These are phyloP conservation scores for Trichoderma virens DNA, from an alignment of 495 filamentous ascomycete species.

Conservation along the genomic window DNA sequence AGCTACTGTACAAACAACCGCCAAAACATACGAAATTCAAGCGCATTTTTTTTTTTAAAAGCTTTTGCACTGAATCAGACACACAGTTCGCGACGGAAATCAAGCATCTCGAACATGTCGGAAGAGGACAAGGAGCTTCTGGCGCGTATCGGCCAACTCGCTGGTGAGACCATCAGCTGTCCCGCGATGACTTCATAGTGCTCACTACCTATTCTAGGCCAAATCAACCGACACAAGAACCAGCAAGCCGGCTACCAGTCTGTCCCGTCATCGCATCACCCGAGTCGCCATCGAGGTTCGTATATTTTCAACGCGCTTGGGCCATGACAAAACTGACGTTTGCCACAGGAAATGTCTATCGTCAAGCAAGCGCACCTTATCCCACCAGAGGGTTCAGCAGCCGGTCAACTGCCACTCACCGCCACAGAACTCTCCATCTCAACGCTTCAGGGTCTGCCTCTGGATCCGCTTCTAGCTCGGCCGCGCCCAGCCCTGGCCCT, in stretches of 20 bases:
- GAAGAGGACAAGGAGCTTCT: slow-evolving; percentile 67
- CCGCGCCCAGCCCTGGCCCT: slow-evolving; percentile 17
- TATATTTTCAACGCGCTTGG: not conserved
- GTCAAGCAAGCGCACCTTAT: slow-evolving; percentile 4
- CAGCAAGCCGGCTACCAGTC: slow-evolving; percentile 36
- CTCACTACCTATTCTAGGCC: slow-evolving; percentile 39
- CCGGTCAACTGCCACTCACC: slow-evolving; percentile 41
- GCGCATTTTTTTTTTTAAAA: too few species aligned
- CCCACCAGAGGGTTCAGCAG: slow-evolving; percentile 18
- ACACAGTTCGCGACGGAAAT: not conserved
- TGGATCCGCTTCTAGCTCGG: not conserved
- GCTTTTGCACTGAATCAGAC: not conserved
- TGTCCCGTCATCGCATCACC: slow-evolving; percentile 9
- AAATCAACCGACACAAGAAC: slow-evolving; percentile 78
- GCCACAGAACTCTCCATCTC: slow-evolving; percentile 65
- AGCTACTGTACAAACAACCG: not conserved
- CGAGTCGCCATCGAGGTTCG: slow-evolving; percentile 19
- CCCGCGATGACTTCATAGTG: slow-evolving; percentile 11
- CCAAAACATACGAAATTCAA: too few species aligned
- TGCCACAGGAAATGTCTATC: not conserved
- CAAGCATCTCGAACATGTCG: slow-evolving; percentile 41
- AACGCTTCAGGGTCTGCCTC: slow-evolving; percentile 35
- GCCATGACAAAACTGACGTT: not conserved
- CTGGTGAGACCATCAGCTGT: slow-evolving; percentile 43
- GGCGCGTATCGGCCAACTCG: slow-evolving; percentile 65